Base-by-base conservation (phyloP, 257 asterid species). In the Ajuga chamaepitys region DNA sequence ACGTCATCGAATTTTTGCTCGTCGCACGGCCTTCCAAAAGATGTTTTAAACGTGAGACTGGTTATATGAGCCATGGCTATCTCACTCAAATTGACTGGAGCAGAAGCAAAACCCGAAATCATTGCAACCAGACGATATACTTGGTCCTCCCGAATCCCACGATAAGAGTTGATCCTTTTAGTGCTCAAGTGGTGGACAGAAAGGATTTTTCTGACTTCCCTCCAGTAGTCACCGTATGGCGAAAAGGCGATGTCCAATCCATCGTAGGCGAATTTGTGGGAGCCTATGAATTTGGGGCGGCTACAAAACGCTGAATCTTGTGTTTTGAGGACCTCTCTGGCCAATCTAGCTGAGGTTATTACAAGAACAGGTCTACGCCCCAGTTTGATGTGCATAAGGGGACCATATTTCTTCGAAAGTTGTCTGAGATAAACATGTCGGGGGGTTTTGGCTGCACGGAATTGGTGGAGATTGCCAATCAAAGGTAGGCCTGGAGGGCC, bases 401-500 rank as follows among this genome's bases (percentile, higher is more conserved):
- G 62, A 9, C 62, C 62, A 30, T 56, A 56, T 34, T 32, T 32
- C 25, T 16, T 32, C 26, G 62, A 56, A 8, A 59, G 66, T 21
- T 37, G 1, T 12, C 35, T 21, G 10, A 59, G 66, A n/a, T 59
- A 59, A 0, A 20, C 20, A 24, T 59, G 66, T 5, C 14, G 32
- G 2, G 35, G 7, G 9, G 4, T 17, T n/a, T n/a, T n/a, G 32
- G 50, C 6, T 34, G n/a, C 16, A 14, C 2, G 47, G 13, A 58
- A 35, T 20, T 59, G 51, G 66, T 40, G 66, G 8, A 59, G 18
- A 17, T 40, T 59, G 4, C 66, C 66, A 3, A 59, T 59, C 13
- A 59, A 38, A 7, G 66, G 66, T 21, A 38, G 51, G 20, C 66
- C 66, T 4, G 51, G 66, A 9, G 66, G 66, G 9, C 66, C 66